Base-by-base conservation (phyloP, 495 filamentous ascomycete species). In the Bombardia bombarda region DNA sequence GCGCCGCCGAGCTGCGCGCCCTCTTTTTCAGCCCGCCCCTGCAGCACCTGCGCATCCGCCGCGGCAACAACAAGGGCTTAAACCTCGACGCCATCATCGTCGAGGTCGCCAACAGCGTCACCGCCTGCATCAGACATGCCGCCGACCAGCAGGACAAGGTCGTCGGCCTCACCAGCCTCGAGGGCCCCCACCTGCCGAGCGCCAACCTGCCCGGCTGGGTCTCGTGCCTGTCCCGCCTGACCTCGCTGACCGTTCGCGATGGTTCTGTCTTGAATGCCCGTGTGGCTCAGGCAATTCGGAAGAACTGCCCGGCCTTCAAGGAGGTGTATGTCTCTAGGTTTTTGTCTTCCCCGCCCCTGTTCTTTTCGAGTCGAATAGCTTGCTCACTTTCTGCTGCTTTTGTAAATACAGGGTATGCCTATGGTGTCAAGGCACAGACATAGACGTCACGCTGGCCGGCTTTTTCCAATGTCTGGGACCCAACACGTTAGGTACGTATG, bases 261-360 rank as follows among this genome's bases (percentile, higher is more conserved):
- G 82, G 81, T 5, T 66, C 63, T 20, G 65, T 75, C 16, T 68
- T 90, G 0, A 68, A 61, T 33, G 61, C 68, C 26, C 69, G 73
- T 31, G 65, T 67, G 6, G 72, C 72, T 12, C 55, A 56, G 7
- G 65, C 73, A n/a, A 72, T 90, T 23, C 56, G 62, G 13, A 46
- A 67, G 28, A 63, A 74, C 51, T 90, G 83, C 45, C 77, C 73
- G 3, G 51, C 69, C 8, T 83, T 90, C 50, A 67, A 74, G 32
- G 65, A 73, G 23, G 52, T 90, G 55, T 57, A 47, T 26, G 52
- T 47, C 25, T 14, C 26, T 20, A 21, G 9, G 5, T 42, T 18
- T 22, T 12, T 8, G 4, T 23, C 18, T n/a, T 34, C 25, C n/a
- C 18, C n/a, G 7, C 8, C 32, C 31, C 9, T n/a, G n/a, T n/a